These are phyloP conservation scores for Penicillium corylophilum DNA, from an alignment of 2,329 filamentous ascomycete species.

Conservation along the genomic window DNA sequence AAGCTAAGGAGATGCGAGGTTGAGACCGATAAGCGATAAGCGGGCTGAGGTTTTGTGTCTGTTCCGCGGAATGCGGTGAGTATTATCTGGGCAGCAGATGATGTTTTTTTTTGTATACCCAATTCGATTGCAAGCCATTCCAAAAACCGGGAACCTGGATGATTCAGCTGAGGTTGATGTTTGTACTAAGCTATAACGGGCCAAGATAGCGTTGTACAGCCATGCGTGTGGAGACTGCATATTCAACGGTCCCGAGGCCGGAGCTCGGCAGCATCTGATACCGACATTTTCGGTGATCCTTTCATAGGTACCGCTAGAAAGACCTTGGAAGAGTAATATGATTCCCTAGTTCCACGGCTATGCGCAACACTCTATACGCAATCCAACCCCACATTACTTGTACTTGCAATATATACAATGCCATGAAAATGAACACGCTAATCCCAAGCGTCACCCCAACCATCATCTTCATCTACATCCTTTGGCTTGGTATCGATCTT, in stretches of 20 bases:
- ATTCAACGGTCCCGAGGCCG: too few relatives aligned
- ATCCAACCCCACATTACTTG: neutral
- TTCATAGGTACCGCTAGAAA: neutral
- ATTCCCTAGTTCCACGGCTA: neutral
- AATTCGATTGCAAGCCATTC: neutral
- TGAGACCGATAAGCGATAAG: constrained; percentile 6
- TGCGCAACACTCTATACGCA: neutral
- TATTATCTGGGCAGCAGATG: neutral
- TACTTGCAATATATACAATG: neutral
- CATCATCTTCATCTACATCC: constrained; percentile 44
- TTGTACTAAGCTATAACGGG: neutral
- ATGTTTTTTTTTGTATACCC: too few relatives aligned
- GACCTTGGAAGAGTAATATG: neutral
- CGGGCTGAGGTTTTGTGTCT: neutral
- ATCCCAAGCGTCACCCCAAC: constrained; percentile 52
- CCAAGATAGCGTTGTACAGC: neutral
- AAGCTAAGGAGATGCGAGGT: neutral
- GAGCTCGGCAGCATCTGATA: neutral
- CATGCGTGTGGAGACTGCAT: neutral
- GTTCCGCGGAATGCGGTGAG: neutral
- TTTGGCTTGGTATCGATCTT: constrained; percentile 67
- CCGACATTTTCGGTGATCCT: neutral
- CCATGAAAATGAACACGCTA: constrained; percentile 20
- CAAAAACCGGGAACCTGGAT: neutral
- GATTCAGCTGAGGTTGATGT: neutral